These are phyloP conservation scores for Hypholoma fasciculare DNA, from an alignment of 768 basidiomycete species.

Conservation along the genomic window DNA sequence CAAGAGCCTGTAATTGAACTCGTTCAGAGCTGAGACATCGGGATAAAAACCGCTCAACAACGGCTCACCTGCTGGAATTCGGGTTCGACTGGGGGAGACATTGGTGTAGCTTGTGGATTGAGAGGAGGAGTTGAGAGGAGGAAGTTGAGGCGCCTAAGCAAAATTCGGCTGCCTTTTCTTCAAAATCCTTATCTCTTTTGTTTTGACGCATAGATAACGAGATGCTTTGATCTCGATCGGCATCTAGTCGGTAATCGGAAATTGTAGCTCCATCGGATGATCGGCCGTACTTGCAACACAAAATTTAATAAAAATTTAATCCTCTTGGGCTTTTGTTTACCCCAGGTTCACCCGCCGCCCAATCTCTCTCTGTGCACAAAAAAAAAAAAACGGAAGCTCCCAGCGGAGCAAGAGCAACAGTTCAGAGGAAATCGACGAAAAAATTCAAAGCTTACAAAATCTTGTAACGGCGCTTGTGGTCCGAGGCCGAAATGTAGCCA, in stretches of 20 bases:
- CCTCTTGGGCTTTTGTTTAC: not conserved
- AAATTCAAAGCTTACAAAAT: not conserved
- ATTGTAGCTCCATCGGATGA: slow-evolving; percentile 14
- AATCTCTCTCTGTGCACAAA: not conserved
- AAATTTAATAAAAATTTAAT: not conserved
- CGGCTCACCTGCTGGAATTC: slow-evolving; percentile 63
- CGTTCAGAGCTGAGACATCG: not conserved
- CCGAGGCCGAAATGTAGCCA: slow-evolving; percentile 1
- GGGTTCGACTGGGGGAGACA: slow-evolving; percentile 47
- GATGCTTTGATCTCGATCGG: slow-evolving; percentile 6
- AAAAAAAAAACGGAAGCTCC: not conserved
- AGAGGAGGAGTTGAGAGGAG: not conserved
- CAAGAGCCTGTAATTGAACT: slow-evolving; percentile 45
- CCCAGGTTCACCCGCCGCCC: not conserved
- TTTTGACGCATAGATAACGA: slow-evolving; percentile 5
- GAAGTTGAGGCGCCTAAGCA: not conserved
- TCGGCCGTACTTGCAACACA: slow-evolving; percentile 18
- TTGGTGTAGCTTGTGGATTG: not conserved
- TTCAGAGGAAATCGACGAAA: not conserved
- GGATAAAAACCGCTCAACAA: not conserved
- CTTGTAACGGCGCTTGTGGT: not conserved
- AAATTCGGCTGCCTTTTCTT: not conserved
- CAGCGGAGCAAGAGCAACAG: not conserved
- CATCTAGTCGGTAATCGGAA: slow-evolving; percentile 21
- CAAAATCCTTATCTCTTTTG: slow-evolving; percentile 13